Base-by-base conservation (phyloP, 2,329 filamentous ascomycete species). In the Escovopsis sp. region DNA sequence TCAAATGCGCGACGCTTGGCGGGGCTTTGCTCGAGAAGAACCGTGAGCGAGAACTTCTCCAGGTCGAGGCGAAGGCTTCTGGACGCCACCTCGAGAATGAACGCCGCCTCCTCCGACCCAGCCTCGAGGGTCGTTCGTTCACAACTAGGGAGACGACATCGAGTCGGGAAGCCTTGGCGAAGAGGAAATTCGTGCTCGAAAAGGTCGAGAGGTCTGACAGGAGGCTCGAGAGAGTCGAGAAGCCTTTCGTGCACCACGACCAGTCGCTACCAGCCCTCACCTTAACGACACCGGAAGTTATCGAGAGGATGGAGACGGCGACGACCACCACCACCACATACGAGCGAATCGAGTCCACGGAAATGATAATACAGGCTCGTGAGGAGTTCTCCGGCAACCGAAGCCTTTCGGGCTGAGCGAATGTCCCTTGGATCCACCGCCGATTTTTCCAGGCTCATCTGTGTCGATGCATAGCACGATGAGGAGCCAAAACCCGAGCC, bases 1-100 rank as follows among this genome's bases (percentile, higher is more conserved):
- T 96, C 44, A 94, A 94, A 57, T 96, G 88, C 54, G 88, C 86
- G 11, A 94, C 90, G 4, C 76, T 96, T 25, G 86, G 88, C 39
- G 80, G 84, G 31, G 79, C 79, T 34, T 66, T 92, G 35, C 69
- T 88, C 35, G 83, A 90, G 54, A 81, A 85, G 58, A 79, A 79
- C 48, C 62, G 73, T 34, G 73, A 78, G 52, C 64, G 66, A 39
- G 72, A 72, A 54, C 58, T 68, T 45, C 66, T 67, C 35, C 62
- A 67, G 35, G 57, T 58, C 23, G 64, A 68, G 33, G 63, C 61
- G 32, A 67, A 65, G 41, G 60, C 58, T 9, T 55, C 39, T 5
- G 35, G 60, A 17, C 58, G 56, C 38, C 55, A 54, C 31, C 56
- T 58, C 42, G 51, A 58, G 36, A 51, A 57, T 35, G 46, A 49